Conservation (phyloP, 345 rosid species). For the Erucastrum elatum region DNA sequence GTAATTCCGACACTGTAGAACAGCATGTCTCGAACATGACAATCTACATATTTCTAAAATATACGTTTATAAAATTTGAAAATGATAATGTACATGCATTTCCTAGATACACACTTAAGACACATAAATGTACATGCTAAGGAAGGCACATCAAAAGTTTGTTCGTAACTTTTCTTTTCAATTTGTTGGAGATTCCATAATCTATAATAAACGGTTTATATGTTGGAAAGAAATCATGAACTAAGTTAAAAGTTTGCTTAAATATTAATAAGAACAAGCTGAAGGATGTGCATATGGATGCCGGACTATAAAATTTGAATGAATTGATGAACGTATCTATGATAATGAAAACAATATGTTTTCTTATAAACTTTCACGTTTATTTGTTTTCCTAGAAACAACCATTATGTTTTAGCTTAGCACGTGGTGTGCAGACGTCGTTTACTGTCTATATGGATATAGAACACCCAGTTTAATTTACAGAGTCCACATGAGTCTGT, state of each 20-base stretch:
- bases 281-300: not conserved
- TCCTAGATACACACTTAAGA: not conserved
- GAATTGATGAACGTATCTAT: not conserved
- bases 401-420: not conserved
- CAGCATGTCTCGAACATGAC: not conserved
- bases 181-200: not conserved
- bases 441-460: too few species aligned
- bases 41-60: not conserved
- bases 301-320: not conserved
- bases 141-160: not conserved
- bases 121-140: not conserved
- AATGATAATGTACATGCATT: not conserved
- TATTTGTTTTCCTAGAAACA: not conserved
- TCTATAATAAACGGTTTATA: not conserved
- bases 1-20: not conserved
- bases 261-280: not conserved
- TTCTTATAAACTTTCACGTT: not conserved
- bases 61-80: not conserved
- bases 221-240: not conserved
- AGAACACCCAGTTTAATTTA: too few species aligned
- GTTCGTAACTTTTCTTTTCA: not conserved
- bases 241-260: not conserved
- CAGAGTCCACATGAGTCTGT: too few species aligned
- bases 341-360: not conserved
- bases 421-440: too few species aligned